A percentile compares a stretch with the other conserved stretches of the same genome.
Evolutionary conservation across 169 alveolate genomes (phyloP).

Genomic region (Eimeria acervulina): DNA sequence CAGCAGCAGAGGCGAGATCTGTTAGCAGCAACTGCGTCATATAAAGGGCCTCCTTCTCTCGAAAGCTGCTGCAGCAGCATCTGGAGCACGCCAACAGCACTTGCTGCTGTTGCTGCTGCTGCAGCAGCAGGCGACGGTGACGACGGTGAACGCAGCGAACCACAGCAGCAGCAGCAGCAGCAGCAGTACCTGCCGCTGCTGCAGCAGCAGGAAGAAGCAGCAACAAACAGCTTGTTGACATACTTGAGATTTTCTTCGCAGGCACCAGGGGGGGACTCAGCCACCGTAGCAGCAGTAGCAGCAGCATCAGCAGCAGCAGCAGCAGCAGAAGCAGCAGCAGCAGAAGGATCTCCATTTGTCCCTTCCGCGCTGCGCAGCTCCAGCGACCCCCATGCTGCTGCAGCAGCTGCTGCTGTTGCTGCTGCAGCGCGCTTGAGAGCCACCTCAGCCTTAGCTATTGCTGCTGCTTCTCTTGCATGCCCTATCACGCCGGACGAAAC

Average conservation of each 20-base stretch:
- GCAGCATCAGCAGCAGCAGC: too few relatives aligned
- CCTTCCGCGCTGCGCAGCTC: too few relatives aligned
- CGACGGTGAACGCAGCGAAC: background rate
- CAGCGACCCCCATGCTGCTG: too few relatives aligned
- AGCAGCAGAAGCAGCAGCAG: too few relatives aligned
- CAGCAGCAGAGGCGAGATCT: too few relatives aligned
- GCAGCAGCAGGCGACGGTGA: slow-evolving; percentile 8
- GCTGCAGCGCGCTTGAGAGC: background rate
- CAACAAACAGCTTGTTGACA: too few relatives aligned
- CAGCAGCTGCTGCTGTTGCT: slow-evolving; percentile 14
- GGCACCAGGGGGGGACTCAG: too few relatives aligned
- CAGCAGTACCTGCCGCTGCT: background rate
- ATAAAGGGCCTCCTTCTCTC: too few relatives aligned
- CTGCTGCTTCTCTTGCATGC: background rate
- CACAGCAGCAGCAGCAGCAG: background rate
- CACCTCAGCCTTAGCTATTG: slow-evolving; percentile 16
- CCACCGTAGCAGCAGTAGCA: too few relatives aligned
- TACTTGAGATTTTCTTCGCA: too few relatives aligned
- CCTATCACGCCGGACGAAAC: background rate
- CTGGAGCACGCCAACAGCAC: background rate
- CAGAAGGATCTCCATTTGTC: too few relatives aligned
- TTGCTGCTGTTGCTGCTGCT: slow-evolving; percentile 20
- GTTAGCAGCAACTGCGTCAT: too few relatives aligned
- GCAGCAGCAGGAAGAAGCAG: background rate
- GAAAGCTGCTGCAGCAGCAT: slow-evolving; percentile 31